Evolutionary conservation across 192 early-diverging fungal species (phyloP).

Genomic region (Phycomyces nitens): DNA sequence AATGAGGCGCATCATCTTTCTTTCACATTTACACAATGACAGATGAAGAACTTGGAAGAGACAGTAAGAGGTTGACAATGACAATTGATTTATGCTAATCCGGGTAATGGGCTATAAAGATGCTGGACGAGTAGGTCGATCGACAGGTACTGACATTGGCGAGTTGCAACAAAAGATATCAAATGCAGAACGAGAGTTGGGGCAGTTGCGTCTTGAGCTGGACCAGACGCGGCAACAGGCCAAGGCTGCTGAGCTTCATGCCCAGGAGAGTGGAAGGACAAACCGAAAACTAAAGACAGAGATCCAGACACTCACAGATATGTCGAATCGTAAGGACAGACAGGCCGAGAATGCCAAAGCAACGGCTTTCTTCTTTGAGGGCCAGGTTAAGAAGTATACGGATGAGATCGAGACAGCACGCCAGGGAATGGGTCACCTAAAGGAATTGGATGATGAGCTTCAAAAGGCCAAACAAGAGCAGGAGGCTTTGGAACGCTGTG

Average conservation of each 20-base stretch:
- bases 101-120: background rate
- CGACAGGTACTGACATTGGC: slow-evolving; percentile 35
- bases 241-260: slow-evolving; percentile 29
- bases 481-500: slow-evolving; percentile 17
- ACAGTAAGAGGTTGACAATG: background rate
- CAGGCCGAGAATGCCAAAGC: slow-evolving; percentile 41
- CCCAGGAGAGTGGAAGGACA: slow-evolving; percentile 32
- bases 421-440: slow-evolving; percentile 33
- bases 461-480: slow-evolving; percentile 27
- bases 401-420: slow-evolving; percentile 40
- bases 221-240: slow-evolving; percentile 33
- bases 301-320: slow-evolving; percentile 38
- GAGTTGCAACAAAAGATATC: slow-evolving; percentile 37
- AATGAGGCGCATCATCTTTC: background rate
- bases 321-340: slow-evolving; percentile 38
- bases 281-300: slow-evolving; percentile 37
- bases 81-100: too few relatives aligned
- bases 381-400: slow-evolving; percentile 38
- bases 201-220: slow-evolving; percentile 16
- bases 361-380: slow-evolving; percentile 41
- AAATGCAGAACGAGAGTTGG: slow-evolving; percentile 29
- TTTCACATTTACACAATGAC: background rate
- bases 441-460: slow-evolving; percentile 35
- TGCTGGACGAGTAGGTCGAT: slow-evolving; percentile 1
- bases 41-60: background rate